A percentile compares a stretch with the other conserved stretches of the same genome.
phyloP scores from a whole-genome alignment of 306 rosid genomes.

The Glycine soja region DNA sequence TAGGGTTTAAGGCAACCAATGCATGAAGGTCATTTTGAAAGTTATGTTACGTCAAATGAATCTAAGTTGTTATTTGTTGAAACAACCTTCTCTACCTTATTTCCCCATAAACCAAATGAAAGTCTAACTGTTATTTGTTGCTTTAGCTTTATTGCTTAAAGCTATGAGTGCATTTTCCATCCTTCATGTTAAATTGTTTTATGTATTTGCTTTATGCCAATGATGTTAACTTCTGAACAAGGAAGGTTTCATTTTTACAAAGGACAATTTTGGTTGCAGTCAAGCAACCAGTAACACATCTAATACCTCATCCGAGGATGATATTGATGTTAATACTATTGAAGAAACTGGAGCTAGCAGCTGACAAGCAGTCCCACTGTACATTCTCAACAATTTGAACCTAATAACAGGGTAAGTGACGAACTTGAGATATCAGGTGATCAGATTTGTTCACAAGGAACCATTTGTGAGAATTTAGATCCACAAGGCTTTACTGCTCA shows the following conservation, averaged over 20 bases:
- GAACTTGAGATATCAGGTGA: constrained; percentile 50
- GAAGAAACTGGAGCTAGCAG: constrained; percentile 58
- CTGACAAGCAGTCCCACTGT: constrained; percentile 55
- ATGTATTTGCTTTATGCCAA: constrained; percentile 25
- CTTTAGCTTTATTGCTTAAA: too few relatives aligned
- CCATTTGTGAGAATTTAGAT: constrained; percentile 45
- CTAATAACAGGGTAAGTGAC: constrained; percentile 52
- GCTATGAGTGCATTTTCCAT: not conserved
- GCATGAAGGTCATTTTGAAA: too few relatives aligned
- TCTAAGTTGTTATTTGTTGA: too few relatives aligned
- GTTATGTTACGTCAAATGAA: too few relatives aligned
- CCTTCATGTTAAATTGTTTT: constrained; percentile 17
- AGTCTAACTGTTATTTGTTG: constrained; percentile 26
- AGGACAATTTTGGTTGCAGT: constrained; percentile 68
- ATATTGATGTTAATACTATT: constrained; percentile 50
- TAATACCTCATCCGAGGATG: constrained; percentile 58
- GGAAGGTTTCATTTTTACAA: constrained; percentile 81
- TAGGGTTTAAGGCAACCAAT: too few relatives aligned
- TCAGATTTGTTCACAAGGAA: constrained; percentile 54
- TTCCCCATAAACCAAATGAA: too few relatives aligned
- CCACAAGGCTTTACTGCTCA: constrained; percentile 47
- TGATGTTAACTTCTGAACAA: constrained; percentile 54
- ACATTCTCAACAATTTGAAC: constrained; percentile 53
- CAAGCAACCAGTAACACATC: constrained; percentile 59
- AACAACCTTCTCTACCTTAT: too few relatives aligned